Evolutionary conservation across 352 stramenopile species (phyloP).

Genomic region (Phytophthora tentaculata): DNA sequence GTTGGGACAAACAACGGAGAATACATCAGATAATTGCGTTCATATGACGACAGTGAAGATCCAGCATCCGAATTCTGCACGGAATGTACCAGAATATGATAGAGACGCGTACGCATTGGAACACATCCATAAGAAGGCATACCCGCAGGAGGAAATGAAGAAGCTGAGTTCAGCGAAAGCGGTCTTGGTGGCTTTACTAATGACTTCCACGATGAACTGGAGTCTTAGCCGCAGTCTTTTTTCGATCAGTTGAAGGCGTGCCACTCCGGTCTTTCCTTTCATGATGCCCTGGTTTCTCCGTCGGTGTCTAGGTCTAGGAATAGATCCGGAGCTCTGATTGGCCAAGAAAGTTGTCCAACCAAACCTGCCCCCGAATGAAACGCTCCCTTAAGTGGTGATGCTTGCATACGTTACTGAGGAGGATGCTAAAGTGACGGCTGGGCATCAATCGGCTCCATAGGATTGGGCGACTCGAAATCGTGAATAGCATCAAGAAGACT

Average conservation of each 20-base stretch:
- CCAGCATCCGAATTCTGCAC: constrained; percentile 52
- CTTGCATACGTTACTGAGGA: constrained; percentile 13
- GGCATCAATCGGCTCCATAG: constrained; percentile 17
- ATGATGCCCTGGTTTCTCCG: too few relatives aligned
- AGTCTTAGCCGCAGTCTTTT: constrained; percentile 29
- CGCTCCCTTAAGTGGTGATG: constrained; percentile 12
- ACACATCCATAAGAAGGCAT: constrained; percentile 36
- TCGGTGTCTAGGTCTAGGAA: too few relatives aligned
- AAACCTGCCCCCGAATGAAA: too few relatives aligned
- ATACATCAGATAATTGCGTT: constrained; percentile 57
- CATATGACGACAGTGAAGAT: constrained; percentile 51
- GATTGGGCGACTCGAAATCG: constrained; percentile 60
- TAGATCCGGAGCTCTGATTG: too few relatives aligned
- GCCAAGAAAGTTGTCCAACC: too few relatives aligned
- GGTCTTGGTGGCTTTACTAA: constrained; percentile 30
- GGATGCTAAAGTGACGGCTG: constrained; percentile 16
- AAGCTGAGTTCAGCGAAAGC: constrained; percentile 42
- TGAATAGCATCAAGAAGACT: constrained; percentile 79
- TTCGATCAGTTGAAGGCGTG: constrained; percentile 8
- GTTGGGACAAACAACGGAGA: constrained; percentile 60
- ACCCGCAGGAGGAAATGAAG: constrained; percentile 27
- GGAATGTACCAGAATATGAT: constrained; percentile 54
- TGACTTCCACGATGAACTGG: constrained; percentile 29
- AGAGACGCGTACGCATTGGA: constrained; percentile 45
- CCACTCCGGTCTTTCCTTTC: constrained; percentile 31